A percentile compares a stretch with the other conserved stretches of the same genome.
Conservation (phyloP, 208 protist species). For the Trypanosoma congolense region DNA sequence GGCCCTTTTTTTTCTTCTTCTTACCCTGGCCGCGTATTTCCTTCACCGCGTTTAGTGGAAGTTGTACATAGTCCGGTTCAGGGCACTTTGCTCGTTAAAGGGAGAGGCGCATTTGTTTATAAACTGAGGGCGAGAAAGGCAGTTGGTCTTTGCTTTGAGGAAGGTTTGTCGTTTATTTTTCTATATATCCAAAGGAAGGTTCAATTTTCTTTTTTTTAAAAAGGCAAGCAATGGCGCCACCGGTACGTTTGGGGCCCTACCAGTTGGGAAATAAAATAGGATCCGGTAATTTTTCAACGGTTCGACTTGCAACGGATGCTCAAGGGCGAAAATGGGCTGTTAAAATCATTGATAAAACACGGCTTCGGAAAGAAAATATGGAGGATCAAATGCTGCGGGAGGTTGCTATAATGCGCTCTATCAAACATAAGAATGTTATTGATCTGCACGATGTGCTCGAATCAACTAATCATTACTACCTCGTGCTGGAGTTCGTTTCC, state of each 20-base stretch:
- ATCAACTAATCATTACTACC: conserved; percentile 71
- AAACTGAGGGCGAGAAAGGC: too few species aligned
- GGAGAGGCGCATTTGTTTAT: too few species aligned
- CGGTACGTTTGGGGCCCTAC: conserved; percentile 25
- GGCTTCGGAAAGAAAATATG: conserved; percentile 31
- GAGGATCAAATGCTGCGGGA: conserved; percentile 41
- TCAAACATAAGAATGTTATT: conserved; percentile 41
- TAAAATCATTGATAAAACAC: conserved; percentile 36
- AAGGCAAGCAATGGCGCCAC: neutral
- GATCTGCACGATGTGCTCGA: conserved; percentile 39
- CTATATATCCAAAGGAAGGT: too few species aligned
- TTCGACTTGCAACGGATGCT: conserved; percentile 37
- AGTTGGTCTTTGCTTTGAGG: too few species aligned
- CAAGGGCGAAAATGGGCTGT: conserved; percentile 36
- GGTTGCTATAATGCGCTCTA: conserved; percentile 38
- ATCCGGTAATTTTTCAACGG: conserved; percentile 38
- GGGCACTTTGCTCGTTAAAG: too few species aligned
- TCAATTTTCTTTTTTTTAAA: too few species aligned
- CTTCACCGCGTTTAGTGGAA: too few species aligned
- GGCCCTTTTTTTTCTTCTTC: too few species aligned
- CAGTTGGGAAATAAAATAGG: conserved; percentile 38
- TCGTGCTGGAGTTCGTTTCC: conserved; percentile 67
- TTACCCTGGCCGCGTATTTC: too few species aligned
- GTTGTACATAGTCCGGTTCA: too few species aligned
- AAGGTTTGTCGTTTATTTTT: too few species aligned